Base-by-base conservation (phyloP, 1,284 basidiomycete species). In the Phylloporus sp. region DNA sequence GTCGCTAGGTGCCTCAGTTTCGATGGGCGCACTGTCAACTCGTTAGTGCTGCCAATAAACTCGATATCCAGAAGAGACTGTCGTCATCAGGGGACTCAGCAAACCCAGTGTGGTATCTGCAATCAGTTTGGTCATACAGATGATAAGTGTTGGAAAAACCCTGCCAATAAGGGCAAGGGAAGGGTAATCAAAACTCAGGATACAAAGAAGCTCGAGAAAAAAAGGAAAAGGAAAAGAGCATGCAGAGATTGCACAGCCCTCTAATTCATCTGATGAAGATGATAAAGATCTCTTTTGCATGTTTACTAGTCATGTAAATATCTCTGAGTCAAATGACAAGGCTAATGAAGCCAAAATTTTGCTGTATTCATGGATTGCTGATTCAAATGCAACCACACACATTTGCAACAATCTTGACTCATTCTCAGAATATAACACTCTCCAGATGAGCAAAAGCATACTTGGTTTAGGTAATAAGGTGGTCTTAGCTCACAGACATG, bases 101-200 rank as follows among this genome's bases (percentile, higher is more conserved):
- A n/a, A n/a, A n/a, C 46, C 24, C 7, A 56, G 29, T 66, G 62
- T 10, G 46, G 15, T 1, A 51, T 57, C 0, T 67, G 57, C 13
- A 2, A 6, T 0, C 47, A 28, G 1, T 42, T 66, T 15, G 54
- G 57, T 1, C 57, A 67, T 20, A 34, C 20, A 0, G 55, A 22
- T 1, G 24, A 10, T 0, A 37, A 53, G 0, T 63, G 64, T 20
- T 66, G 46, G 49, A 47, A n/a, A 4, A 66, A 58, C 40, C 59
- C 44, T 0, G 26, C 24, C 3, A 60, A 60, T 31, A 46, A 39
- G 24, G 58, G 58, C 0, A 60, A 60, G 15, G 58, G 46, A 26
- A 26, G 46, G n/a, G 46, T 47, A 6, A 26, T 3, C 11, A 28
- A 28, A 26, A 28, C 24, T 47, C 24, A n/a, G 46, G 58, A 42